A percentile compares a stretch with the other conserved stretches of the same genome.
Evolutionary conservation across 805 yeast species (phyloP).

Genomic region (Schizosaccharomyces octosporus): DNA sequence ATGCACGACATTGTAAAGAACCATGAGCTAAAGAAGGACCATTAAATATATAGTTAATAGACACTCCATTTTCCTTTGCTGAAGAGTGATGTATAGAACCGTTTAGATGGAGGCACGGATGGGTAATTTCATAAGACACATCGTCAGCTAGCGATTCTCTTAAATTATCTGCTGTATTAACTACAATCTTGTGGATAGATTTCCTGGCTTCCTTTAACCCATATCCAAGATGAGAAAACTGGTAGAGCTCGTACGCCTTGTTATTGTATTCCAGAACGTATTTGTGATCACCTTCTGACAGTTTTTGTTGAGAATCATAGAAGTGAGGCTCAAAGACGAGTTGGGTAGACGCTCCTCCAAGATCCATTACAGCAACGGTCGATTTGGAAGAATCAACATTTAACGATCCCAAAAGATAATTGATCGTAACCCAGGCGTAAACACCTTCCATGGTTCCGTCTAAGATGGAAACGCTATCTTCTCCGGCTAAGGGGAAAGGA

Average conservation of each 20-base stretch:
- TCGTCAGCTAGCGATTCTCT: not conserved
- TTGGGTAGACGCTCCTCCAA: slow-evolving; percentile 97
- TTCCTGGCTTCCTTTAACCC: slow-evolving; percentile 88
- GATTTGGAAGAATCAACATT: slow-evolving; percentile 50
- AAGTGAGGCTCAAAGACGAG: slow-evolving; percentile 91
- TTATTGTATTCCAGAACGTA: slow-evolving; percentile 61
- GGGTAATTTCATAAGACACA: slow-evolving; percentile 19
- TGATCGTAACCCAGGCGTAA: slow-evolving; percentile 94
- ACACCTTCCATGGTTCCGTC: slow-evolving; percentile 95
- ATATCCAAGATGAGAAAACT: slow-evolving; percentile 82
- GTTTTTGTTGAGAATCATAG: slow-evolving; percentile 24
- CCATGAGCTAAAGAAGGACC: slow-evolving; percentile 46
- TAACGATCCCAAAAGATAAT: slow-evolving; percentile 78
- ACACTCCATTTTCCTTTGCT: slow-evolving; percentile 14
- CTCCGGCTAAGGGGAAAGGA: slow-evolving; percentile 79
- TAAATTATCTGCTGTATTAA: slow-evolving; percentile 14
- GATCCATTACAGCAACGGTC: slow-evolving; percentile 90
- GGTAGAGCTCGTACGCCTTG: slow-evolving; percentile 58
- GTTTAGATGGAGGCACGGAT: slow-evolving; percentile 73
- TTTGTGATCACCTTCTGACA: slow-evolving; percentile 76
- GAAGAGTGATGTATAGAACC: slow-evolving; percentile 35
- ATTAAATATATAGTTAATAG: slow-evolving; percentile 26
- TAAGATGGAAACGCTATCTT: slow-evolving; percentile 78
- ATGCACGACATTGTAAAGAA: slow-evolving; percentile 50
- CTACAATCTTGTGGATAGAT: slow-evolving; percentile 43